Base-by-base conservation (phyloP, 306 rosid species). In the Alnus rubra region DNA sequence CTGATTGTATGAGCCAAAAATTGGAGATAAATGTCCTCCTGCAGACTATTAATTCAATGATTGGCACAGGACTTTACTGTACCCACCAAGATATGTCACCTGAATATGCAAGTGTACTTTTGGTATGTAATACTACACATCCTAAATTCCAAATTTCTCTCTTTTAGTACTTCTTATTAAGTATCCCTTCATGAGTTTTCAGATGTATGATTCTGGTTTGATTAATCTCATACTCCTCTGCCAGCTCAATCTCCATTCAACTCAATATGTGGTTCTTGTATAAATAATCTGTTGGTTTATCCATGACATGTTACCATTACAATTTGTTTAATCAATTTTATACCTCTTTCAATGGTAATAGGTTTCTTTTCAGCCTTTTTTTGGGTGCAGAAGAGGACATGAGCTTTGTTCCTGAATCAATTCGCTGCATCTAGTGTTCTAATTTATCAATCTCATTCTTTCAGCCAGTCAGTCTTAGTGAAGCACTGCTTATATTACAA, bases 31-130 rank as follows among this genome's bases (percentile, higher is more conserved):
- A 64, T 68, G 33, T 33, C 80, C 39, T 71, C 70, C 76, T 81
- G 51, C 78, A 9, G 54, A 83, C 79, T 56, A 30, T 48, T 52
- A 68, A 59, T 75, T 4, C 69, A 31, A 80, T 68, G 35, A 70
- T 80, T 56, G 78, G 74, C 81, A 74, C 96, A 93, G 98, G 99
- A 81, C 96, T 95, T 51, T 95, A 95, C 82, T 95, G 98, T 79
- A 93, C 97, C 55, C 99, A 95, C 84, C 99, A 95, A 80, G 99
- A 95, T 83, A 90, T 95, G 75, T 93, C 98, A 31, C 97, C 99
- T 0, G 98, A 93, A 86, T 95, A 95, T 83, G 99, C 99, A 42
- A 95, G 98, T 81, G 80, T 95, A 67, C 94, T 95, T 84, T 81
- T 95, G 89, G 99, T 95, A 88, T 33, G 90, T 73, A 50, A 44